Conservation (phyloP, 331 rosid species). For the Malus hybrid region DNA sequence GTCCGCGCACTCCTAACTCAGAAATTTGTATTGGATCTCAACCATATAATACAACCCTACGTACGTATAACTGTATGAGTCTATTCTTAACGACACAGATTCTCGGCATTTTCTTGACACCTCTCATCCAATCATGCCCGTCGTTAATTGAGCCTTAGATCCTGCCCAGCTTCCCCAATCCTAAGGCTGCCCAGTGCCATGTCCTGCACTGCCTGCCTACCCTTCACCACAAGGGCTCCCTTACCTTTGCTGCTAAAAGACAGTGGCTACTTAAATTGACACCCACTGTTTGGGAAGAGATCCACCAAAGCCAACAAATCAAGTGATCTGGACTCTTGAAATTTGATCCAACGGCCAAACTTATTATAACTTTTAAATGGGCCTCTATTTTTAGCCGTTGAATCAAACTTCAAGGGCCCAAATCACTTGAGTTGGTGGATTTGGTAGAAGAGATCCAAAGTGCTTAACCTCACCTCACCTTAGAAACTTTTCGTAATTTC, state of each 20-base stretch:
- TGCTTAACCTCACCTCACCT: background rate
- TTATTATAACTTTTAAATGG: no score
- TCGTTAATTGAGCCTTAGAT: background rate
- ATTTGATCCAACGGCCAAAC: no score
- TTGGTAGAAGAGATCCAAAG: no score
- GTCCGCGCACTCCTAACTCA: no score
- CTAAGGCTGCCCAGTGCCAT: background rate
- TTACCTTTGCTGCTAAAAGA: background rate
- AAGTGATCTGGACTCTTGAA: no score
- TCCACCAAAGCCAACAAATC: no score
- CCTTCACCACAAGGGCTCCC: no score
- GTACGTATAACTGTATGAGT: background rate
- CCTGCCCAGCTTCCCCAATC: background rate
- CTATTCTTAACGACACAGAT: background rate
- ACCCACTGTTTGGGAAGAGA: background rate
- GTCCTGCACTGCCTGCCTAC: background rate
- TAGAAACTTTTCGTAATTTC: background rate
- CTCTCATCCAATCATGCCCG: background rate
- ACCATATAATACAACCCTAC: background rate
- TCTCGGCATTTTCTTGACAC: background rate
- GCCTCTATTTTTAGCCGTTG: accelerated
- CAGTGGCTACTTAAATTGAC: background rate
- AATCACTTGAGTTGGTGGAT: no score
- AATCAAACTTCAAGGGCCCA: no score
- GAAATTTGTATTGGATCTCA: background rate